Conservation (phyloP, 1,284 basidiomycete species). For the Ustilago curta region DNA sequence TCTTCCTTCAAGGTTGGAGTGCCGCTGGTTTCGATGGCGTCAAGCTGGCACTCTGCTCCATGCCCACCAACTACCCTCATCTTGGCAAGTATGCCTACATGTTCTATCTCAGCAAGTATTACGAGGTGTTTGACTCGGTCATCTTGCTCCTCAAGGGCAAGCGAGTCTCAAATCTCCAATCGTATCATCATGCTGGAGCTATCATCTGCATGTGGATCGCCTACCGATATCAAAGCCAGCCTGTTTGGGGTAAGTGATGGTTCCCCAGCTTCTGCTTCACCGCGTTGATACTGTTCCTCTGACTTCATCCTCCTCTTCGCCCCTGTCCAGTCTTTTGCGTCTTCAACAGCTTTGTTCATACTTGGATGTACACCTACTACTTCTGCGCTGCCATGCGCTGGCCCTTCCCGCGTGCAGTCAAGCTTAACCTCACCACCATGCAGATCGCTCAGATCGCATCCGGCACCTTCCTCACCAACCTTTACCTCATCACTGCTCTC, state of each 20-base stretch:
- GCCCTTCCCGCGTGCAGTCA: slow-evolving; percentile 60
- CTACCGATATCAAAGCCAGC: slow-evolving; percentile 60
- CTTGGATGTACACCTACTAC: slow-evolving; percentile 64
- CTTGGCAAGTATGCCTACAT: slow-evolving; percentile 64
- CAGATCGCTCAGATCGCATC: slow-evolving; percentile 63
- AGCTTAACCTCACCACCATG: slow-evolving; percentile 62
- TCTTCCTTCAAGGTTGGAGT: slow-evolving; percentile 54
- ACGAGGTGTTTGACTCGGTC: slow-evolving; percentile 66
- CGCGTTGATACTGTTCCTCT: too few relatives aligned
- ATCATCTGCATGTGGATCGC: slow-evolving; percentile 69
- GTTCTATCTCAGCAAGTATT: slow-evolving; percentile 68
- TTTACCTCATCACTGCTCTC: slow-evolving; percentile 53
- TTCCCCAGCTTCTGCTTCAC: too few relatives aligned
- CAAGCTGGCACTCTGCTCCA: slow-evolving; percentile 68
- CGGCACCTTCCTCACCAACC: slow-evolving; percentile 60
- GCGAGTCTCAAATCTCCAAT: slow-evolving; percentile 65
- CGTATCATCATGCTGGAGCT: slow-evolving; percentile 66
- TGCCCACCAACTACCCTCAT: slow-evolving; percentile 59
- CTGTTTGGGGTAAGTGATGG: slow-evolving; percentile 41
- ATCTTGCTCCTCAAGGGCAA: slow-evolving; percentile 69
- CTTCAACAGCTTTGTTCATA: slow-evolving; percentile 66
- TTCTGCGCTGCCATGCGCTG: slow-evolving; percentile 56
- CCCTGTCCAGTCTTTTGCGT: slow-evolving; percentile 49
- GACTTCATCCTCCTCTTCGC: too few relatives aligned
- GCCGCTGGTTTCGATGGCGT: slow-evolving; percentile 57